Conservation (phyloP, 1,284 basidiomycete species). For the Tremellales sp. region DNA sequence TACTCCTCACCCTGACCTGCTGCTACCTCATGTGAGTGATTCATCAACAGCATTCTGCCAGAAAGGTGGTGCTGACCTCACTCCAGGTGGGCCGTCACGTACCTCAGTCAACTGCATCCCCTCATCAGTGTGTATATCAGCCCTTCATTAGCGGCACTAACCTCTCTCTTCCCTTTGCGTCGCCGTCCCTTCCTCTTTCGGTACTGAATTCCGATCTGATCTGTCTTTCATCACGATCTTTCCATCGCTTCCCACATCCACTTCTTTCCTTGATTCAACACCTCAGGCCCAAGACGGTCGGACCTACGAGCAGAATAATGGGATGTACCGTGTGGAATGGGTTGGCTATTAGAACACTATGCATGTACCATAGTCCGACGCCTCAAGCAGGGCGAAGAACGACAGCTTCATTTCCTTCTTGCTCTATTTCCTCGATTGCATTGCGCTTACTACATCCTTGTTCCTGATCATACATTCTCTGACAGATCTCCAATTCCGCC, state of each 20-base stretch:
- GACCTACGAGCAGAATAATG: conserved; percentile 40
- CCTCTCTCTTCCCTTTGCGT: not conserved
- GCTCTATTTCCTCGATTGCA: too few relatives aligned
- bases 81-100: conserved; percentile 76
- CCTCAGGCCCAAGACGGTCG: conserved; percentile 37
- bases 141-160: not conserved
- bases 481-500: too few relatives aligned
- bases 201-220: not conserved
- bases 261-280: not conserved
- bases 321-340: not conserved
- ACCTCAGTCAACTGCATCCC: conserved; percentile 84
- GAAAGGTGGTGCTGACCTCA: not conserved
- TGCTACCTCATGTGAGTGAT: conserved; percentile 72
- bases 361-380: not conserved
- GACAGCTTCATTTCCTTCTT: too few relatives aligned
- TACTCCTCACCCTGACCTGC: conserved; percentile 69
- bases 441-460: too few relatives aligned
- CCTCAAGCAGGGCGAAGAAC: too few relatives aligned
- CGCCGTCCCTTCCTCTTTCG: not conserved
- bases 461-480: too few relatives aligned
- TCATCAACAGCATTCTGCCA: not conserved
- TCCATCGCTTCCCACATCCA: not conserved
- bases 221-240: not conserved
- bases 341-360: not conserved
- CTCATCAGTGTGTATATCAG: conserved; percentile 62